Evolutionary conservation across 2,329 filamentous ascomycete species (phyloP).

Genomic region (Aspergillus oerlinghausenensis): DNA sequence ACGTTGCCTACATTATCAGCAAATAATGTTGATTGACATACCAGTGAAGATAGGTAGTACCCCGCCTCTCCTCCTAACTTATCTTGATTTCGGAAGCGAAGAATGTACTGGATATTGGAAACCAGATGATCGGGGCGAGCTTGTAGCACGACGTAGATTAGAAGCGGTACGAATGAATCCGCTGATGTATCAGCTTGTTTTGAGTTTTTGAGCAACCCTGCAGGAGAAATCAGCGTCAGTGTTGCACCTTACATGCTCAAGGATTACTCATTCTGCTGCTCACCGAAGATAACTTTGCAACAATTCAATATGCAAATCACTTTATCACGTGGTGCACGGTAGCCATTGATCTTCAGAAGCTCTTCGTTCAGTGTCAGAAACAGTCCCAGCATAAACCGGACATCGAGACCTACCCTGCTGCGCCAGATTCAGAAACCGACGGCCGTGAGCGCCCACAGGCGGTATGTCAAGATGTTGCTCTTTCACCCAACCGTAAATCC

Average conservation of each 20-base stretch:
- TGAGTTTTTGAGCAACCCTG: slow-evolving; percentile 81
- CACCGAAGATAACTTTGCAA: slow-evolving; percentile 98
- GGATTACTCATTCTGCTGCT: slow-evolving; percentile 15
- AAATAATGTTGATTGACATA: slow-evolving; percentile 37
- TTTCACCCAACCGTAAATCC: slow-evolving; percentile 91
- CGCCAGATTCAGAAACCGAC: slow-evolving; percentile 80
- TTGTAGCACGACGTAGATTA: slow-evolving; percentile 93
- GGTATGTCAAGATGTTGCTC: slow-evolving; percentile 94
- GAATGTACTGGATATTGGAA: slow-evolving; percentile 96
- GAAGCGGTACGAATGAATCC: slow-evolving; percentile 88
- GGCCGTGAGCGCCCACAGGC: slow-evolving; percentile 76
- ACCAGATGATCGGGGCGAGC: slow-evolving; percentile 93
- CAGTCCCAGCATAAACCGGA: neutral
- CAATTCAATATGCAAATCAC: slow-evolving; percentile 98
- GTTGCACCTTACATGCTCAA: neutral
- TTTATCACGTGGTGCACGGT: slow-evolving; percentile 94
- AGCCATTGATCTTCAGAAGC: slow-evolving; percentile 91
- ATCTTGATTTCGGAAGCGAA: slow-evolving; percentile 94
- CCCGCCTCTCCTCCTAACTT: slow-evolving; percentile 96
- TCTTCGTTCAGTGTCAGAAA: slow-evolving; percentile 52
- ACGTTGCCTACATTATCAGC: neutral
- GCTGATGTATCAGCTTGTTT: slow-evolving; percentile 86
- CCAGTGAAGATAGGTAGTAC: slow-evolving; percentile 92
- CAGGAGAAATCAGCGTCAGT: neutral
- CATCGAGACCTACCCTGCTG: slow-evolving; percentile 64